A percentile compares a stretch with the other conserved stretches of the same genome.
phyloP scores from a whole-genome alignment of 345 rosid species.

The Sisymbrium altissimum region DNA sequence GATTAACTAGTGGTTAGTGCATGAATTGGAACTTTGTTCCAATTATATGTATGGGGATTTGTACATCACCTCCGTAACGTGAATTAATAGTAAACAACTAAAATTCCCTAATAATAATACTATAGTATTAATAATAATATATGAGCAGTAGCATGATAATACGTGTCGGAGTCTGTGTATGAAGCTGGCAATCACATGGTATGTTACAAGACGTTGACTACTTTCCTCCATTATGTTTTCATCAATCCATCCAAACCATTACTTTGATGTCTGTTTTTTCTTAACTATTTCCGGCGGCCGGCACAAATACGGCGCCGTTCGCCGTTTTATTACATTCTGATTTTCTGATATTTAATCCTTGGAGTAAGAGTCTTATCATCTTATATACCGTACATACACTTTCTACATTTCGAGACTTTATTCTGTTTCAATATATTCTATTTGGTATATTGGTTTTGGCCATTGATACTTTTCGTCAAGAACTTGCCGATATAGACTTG shows the following conservation, averaged over 20 bases:
- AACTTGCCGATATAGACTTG: constrained; percentile 1
- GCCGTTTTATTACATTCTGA: not conserved
- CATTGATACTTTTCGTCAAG: constrained; percentile 1
- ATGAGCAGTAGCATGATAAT: constrained; percentile 8
- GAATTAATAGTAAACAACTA: constrained; percentile 11
- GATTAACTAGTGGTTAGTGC: constrained; percentile 17
- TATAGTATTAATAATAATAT: not conserved
- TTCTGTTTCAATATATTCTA: not conserved
- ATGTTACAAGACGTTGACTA: constrained; percentile 41
- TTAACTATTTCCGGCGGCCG: constrained; percentile 24
- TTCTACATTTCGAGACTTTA: not conserved
- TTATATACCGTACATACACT: not conserved
- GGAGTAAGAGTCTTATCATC: not conserved
- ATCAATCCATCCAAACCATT: constrained; percentile 27
- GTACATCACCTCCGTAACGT: constrained; percentile 7
- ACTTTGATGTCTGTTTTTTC: constrained; percentile 24
- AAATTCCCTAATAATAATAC: not conserved
- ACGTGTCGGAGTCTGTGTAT: constrained; percentile 24
- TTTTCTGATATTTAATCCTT: not conserved
- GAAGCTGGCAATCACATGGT: constrained; percentile 69
- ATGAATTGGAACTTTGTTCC: constrained; percentile 22
- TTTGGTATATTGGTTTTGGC: not conserved
- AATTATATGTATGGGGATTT: constrained; percentile 10
- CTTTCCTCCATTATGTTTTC: constrained; percentile 19
- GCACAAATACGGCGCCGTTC: constrained; percentile 19